These are phyloP conservation scores for Fusarium sp. DNA, from an alignment of 2,329 filamentous ascomycete genomes.

Conservation along the genomic window DNA sequence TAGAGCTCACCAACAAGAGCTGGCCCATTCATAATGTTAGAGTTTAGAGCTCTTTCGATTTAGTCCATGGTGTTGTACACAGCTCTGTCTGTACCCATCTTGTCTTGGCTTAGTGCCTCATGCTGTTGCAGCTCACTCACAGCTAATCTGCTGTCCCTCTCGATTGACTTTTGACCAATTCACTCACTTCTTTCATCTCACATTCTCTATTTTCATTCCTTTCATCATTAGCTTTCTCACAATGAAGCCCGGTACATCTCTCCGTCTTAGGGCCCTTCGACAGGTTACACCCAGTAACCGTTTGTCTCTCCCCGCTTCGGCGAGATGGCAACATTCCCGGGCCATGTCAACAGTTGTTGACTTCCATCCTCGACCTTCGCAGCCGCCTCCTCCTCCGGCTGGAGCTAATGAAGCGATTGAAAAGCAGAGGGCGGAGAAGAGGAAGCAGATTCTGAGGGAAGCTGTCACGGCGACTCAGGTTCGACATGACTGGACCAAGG, in stretches of 20 bases:
- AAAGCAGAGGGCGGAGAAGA: constrained; percentile 39
- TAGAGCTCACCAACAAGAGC: constrained; percentile 24
- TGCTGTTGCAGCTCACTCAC: constrained; percentile 10
- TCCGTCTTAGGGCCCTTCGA: constrained; percentile 30
- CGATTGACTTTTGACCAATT: constrained; percentile 3
- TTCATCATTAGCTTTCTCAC: background rate
- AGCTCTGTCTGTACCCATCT: constrained; percentile 8
- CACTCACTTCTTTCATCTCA: constrained; percentile 6
- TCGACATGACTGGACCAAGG: constrained; percentile 79
- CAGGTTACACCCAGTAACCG: constrained; percentile 10
- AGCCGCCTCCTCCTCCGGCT: constrained; percentile 36
- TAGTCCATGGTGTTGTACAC: constrained; percentile 10
- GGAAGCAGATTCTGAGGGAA: constrained; percentile 50
- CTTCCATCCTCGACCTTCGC: constrained; percentile 31
- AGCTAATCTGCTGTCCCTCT: background rate
- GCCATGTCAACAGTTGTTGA: constrained; percentile 43
- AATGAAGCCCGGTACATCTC: constrained; percentile 33
- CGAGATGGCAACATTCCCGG: constrained; percentile 33
- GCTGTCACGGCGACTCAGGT: constrained; percentile 70
- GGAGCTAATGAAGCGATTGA: constrained; percentile 33
- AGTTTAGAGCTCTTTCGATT: background rate
- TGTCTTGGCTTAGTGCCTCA: constrained; percentile 28
- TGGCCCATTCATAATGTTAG: constrained; percentile 1
- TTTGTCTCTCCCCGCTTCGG: constrained; percentile 26
- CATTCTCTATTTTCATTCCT: background rate